Evolutionary conservation across 148 eudicot genomes (phyloP).

Genomic region (Diospyros kaki): DNA sequence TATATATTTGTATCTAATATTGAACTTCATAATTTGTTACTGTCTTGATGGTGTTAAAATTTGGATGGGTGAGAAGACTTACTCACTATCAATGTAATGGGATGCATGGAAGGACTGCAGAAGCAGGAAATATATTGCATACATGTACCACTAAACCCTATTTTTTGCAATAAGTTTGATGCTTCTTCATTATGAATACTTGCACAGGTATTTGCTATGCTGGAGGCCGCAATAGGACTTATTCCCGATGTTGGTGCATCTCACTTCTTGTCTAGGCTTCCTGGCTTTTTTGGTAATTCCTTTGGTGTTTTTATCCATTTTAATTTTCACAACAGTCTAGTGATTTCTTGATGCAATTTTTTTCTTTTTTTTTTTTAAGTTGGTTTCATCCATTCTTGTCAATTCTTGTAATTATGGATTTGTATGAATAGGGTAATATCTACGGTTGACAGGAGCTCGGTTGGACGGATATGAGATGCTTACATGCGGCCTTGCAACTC

Average conservation of each 20-base stretch:
- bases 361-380: too few relatives aligned
- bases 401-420: background rate
- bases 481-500: constrained; percentile 40
- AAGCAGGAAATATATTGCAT: too few relatives aligned
- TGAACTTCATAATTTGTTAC: too few relatives aligned
- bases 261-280: constrained; percentile 30
- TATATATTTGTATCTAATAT: too few relatives aligned
- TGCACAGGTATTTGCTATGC: constrained; percentile 40
- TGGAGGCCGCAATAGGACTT: constrained; percentile 31
- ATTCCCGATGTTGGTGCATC: constrained; percentile 42
- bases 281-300: constrained; percentile 32
- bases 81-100: too few relatives aligned
- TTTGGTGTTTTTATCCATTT: background rate
- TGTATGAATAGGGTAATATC: constrained; percentile 25
- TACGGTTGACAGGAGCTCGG: constrained; percentile 29
- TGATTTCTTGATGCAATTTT: too few relatives aligned
- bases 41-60: too few relatives aligned
- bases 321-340: background rate
- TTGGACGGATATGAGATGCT: constrained; percentile 31
- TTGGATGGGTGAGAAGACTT: too few relatives aligned
- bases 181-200: background rate
- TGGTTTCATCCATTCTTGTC: background rate
- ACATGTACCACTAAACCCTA: too few relatives aligned
- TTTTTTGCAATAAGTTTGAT: too few relatives aligned
- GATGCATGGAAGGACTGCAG: too few relatives aligned